phyloP scores from a whole-genome alignment of 139 green algal species.

The Chlamydomonas sp. region DNA sequence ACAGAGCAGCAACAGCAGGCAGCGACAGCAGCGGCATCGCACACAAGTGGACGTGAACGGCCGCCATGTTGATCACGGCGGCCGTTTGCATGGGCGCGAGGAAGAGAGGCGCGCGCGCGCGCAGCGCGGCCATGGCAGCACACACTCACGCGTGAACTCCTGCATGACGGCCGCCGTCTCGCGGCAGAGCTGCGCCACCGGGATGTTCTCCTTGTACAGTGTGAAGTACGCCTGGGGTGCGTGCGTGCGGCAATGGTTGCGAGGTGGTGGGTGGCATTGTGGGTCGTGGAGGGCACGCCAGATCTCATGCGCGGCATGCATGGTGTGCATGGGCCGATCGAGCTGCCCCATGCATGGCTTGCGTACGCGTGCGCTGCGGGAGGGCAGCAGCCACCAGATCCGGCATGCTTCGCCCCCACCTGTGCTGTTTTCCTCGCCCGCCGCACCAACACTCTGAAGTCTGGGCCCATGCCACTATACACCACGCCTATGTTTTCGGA shows the following conservation, averaged over 20 bases:
- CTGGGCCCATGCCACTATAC: constrained; percentile 97
- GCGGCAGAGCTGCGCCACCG: constrained; percentile 90
- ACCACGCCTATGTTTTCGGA: constrained; percentile 90
- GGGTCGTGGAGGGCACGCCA: too few relatives aligned
- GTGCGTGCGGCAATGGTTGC: too few relatives aligned
- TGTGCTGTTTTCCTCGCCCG: constrained; percentile 79
- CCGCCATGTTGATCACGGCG: background rate
- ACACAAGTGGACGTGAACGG: background rate
- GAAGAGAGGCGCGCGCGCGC: background rate
- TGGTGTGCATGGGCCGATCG: too few relatives aligned
- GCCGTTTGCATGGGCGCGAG: background rate
- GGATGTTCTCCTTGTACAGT: constrained; percentile 94
- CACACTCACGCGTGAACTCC: constrained; percentile 91
- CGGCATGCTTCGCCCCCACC: background rate
- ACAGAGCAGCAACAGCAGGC: too few relatives aligned
- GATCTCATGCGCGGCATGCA: too few relatives aligned
- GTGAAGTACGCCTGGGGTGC: constrained; percentile 78
- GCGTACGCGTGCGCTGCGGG: too few relatives aligned
- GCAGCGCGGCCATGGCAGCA: background rate
- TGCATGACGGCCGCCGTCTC: constrained; percentile 98
- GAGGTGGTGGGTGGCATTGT: too few relatives aligned
- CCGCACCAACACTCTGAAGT: constrained; percentile 91
- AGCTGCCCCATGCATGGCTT: too few relatives aligned
- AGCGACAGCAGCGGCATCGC: background rate
- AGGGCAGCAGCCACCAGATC: constrained; percentile 2